Evolutionary conservation across 2,329 filamentous ascomycete species (phyloP), one percentile per base, ranked within the genome.

Genomic region (Incumbomyces delicatus): DNA sequence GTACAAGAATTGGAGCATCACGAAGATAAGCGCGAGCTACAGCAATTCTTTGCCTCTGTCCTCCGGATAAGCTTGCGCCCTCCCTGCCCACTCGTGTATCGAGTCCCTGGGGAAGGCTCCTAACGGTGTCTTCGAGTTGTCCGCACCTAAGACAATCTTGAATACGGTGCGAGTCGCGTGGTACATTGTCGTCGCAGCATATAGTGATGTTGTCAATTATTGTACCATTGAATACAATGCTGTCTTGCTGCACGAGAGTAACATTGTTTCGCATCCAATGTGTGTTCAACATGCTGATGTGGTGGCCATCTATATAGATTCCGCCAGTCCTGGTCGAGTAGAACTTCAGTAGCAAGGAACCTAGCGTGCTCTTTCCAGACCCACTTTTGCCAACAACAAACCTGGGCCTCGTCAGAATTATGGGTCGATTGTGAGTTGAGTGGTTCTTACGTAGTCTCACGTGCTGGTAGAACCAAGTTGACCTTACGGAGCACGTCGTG

Each of bases 351-450:
- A 96, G 71, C 0, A 96, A 72, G 59, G 87, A 87, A 1, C 83
- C 81, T 1, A 96, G 60, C 0, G 90, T 96, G 56, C 87, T 95
- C 63, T 96, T 96, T 0, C 90, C 90, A 1, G 87, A 95, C 0
- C 92, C 92, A 58, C 87, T 95, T 57, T 75, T 77, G 0, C 90
- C 92, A 41, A 95, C 78, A 2, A 96, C 72, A 58, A 92, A 95
- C 0, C 41, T 44, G 41, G n/a, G 5, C 11, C 31, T 16, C 8
- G 40, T 33, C 4, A 42, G 40, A n/a, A 33, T n/a, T 20, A 27
- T 27, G 22, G 8, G 22, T 27, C 5, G 8, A 27, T 5, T 27
- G 22, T 8, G 22, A 27, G 4, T 27, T 27, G 5, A 27, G 8
- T 27, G 22, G 22, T 8, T 27, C 30, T 32, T 42, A 42, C 40